Base-by-base conservation (phyloP, 495 filamentous ascomycete species). In the Choiromyces venosus region DNA sequence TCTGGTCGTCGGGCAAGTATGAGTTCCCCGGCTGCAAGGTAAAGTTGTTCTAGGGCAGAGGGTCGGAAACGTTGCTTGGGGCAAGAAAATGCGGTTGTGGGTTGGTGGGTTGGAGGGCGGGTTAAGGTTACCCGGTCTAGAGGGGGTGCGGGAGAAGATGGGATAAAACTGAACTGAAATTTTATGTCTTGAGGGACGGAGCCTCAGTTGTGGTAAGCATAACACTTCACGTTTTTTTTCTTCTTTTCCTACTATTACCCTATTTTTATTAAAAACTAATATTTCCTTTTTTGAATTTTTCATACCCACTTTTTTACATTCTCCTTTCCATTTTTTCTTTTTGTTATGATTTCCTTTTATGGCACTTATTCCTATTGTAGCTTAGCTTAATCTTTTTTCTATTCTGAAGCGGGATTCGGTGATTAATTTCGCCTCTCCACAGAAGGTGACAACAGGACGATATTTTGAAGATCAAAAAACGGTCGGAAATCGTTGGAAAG, bases 1-100 rank as follows among this genome's bases (percentile, higher is more conserved):
- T 61, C 52, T 61, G 52, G 52, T 61, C 52, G 52, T 61, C 52
- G 52, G 52, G 52, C 52, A 29, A 61, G 52, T 61, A 29, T 61
- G 52, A 61, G 52, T 61, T 61, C 25, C 52, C 52, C 52, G 52
- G 52, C 52, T 61, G 52, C 52, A 61, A 61, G 52, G 52, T 61
- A 61, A 61, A 29, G 52, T 61, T 61, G 52, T 29, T 61, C 52
- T 61, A 61, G 52, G 52, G 52, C 52, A 61, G 25, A 61, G 52
- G 52, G 52, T 61, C 52, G 52, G 52, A 61, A 61, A 61, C 52
- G 25, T 61, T 46, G 42, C 42, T n/a, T 46, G 42, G 42, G 42
- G 19, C 19, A 46, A 8, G 42, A n/a, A 46, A 61, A 61, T 61
- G 33, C 52, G 4, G 52, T 61, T 61, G 25, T n/a, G 42, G 42